A percentile compares a stretch with the other conserved stretches of the same genome.
Conservation (phyloP, 495 filamentous ascomycete genomes). For the Pseudoneurospora amorphoporcata region DNA sequence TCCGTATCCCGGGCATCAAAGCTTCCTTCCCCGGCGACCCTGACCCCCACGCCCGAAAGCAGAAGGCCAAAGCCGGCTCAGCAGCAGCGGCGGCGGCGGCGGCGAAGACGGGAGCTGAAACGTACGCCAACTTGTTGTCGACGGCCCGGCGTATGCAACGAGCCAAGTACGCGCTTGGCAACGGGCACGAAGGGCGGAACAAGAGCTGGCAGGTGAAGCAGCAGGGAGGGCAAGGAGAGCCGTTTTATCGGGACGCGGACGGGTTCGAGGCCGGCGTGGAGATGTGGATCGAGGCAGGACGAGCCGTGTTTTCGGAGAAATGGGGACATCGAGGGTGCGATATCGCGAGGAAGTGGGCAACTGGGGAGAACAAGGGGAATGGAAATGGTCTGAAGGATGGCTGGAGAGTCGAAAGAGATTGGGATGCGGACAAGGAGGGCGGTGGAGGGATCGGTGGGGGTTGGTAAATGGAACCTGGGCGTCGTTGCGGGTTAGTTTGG, state of each 20-base stretch:
- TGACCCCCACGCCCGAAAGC: neutral
- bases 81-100: too few relatives aligned
- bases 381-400: conserved; percentile 20
- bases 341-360: conserved; percentile 9
- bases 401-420: conserved; percentile 28
- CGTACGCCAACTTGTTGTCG: conserved; percentile 25
- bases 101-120: conserved; percentile 13
- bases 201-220: conserved; percentile 43
- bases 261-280: conserved; percentile 41
- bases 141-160: conserved; percentile 26
- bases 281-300: conserved; percentile 40
- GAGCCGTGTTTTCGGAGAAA: conserved; percentile 43
- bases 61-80: too few relatives aligned
- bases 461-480: neutral
- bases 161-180: conserved; percentile 19
- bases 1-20: conserved; percentile 22
- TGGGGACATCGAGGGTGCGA: conserved; percentile 37
- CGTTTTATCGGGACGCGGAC: conserved; percentile 42
- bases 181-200: conserved; percentile 25
- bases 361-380: neutral
- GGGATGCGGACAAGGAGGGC: conserved; percentile 21
- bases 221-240: conserved; percentile 45
- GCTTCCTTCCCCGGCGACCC: conserved; percentile 23
- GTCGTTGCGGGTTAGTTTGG: neutral
- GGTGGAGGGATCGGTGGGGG: neutral